Percentiles rank a stretch among this genome's conserved stretches.
Evolutionary conservation across 805 yeast species (phyloP).

Genomic region (Spathaspora girioi): DNA sequence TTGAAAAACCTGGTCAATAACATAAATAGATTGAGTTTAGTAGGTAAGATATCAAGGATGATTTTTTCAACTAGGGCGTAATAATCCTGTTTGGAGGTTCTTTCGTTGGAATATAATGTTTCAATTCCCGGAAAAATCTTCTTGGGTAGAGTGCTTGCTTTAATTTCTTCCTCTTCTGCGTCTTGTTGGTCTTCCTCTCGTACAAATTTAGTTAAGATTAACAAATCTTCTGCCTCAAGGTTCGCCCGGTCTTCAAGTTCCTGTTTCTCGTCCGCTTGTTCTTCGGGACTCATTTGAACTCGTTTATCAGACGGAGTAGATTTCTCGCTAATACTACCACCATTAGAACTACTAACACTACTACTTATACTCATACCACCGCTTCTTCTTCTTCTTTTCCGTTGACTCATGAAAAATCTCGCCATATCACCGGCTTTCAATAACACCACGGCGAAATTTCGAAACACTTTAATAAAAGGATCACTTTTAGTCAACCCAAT

Average conservation of each 20-base stretch:
- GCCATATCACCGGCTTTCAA: slow-evolving; percentile 33
- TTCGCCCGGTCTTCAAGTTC: neutral
- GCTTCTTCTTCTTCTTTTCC: slow-evolving; percentile 7
- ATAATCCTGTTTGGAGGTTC: slow-evolving; percentile 17
- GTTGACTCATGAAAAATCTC: slow-evolving; percentile 20
- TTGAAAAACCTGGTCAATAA: slow-evolving; percentile 32
- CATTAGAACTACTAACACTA: neutral
- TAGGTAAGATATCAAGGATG: slow-evolving; percentile 28
- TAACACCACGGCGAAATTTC: slow-evolving; percentile 31
- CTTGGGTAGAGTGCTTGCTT: neutral
- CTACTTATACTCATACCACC: too few relatives aligned
- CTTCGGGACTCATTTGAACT: neutral
- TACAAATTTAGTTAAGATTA: slow-evolving; percentile 4
- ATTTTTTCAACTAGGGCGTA: slow-evolving; percentile 25
- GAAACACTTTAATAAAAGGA: slow-evolving; percentile 32
- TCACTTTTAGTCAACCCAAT: slow-evolving; percentile 39
- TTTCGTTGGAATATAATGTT: slow-evolving; percentile 16
- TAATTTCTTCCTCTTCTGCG: neutral
- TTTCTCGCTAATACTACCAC: neutral
- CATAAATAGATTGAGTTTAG: slow-evolving; percentile 18
- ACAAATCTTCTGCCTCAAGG: slow-evolving; percentile 6
- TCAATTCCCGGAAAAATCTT: neutral
- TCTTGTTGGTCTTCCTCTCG: neutral
- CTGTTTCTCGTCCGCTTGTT: slow-evolving; percentile 1
- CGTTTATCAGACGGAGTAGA: neutral